phyloP scores from a whole-genome alignment of 345 rosid genomes.

The Eucalyptus victrix region DNA sequence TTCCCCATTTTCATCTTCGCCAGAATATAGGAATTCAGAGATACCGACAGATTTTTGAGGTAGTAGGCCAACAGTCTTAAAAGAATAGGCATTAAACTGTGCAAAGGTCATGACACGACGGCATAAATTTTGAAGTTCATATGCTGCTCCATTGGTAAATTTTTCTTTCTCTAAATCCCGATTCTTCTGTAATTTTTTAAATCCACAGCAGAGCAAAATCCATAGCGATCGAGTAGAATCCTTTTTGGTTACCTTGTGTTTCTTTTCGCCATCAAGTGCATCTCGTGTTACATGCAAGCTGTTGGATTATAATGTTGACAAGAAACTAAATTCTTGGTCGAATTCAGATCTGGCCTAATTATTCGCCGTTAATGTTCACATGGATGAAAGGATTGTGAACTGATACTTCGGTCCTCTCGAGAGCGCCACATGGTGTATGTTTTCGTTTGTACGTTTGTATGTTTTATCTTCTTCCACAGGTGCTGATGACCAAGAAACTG shows the following conservation, averaged over 20 bases:
- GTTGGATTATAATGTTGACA: neutral
- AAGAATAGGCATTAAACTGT: neutral
- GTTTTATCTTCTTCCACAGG: neutral
- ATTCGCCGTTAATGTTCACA: neutral
- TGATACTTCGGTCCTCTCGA: neutral
- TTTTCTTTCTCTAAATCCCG: neutral
- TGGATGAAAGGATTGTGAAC: neutral
- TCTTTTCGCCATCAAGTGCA: neutral
- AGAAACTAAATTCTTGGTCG: neutral
- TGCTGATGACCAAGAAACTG: neutral
- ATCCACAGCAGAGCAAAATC: neutral
- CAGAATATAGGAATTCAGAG: neutral
- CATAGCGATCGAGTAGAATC: neutral
- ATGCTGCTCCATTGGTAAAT: slow-evolving; percentile 3
- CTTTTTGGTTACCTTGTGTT: neutral
- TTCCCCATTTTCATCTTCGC: slow-evolving; percentile 2
- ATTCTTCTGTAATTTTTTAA: neutral
- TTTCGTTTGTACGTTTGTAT: neutral
- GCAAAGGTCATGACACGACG: neutral
- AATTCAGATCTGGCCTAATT: neutral
- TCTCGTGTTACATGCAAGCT: neutral
- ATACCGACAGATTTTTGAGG: neutral
- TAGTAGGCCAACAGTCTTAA: neutral
- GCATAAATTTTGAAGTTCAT: slow-evolving; percentile 21
- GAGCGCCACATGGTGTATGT: neutral